phyloP scores from a whole-genome alignment of 768 basidiomycete genomes.

The Hericium rajendrae region DNA sequence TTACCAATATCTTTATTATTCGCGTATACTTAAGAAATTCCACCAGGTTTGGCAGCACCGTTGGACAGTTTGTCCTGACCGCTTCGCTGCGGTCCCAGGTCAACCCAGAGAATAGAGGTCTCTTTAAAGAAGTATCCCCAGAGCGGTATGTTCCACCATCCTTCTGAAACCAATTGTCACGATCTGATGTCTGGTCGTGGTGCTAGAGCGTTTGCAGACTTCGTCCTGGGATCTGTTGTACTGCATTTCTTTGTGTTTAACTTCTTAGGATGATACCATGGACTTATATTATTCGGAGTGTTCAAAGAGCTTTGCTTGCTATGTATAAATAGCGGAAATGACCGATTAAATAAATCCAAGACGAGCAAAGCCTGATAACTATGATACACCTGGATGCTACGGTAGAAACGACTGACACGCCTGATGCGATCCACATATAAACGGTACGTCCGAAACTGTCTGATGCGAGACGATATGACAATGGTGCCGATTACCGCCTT shows the following conservation, averaged over 20 bases:
- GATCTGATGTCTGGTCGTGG: not conserved
- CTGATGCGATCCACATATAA: too few relatives aligned
- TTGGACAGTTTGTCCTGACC: slow-evolving; percentile 94
- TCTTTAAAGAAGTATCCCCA: slow-evolving; percentile 88
- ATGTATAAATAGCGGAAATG: not conserved
- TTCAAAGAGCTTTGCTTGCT: not conserved
- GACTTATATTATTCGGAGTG: not conserved
- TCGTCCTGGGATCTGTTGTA: slow-evolving; percentile 88
- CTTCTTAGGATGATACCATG: slow-evolving; percentile 67
- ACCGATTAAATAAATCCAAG: not conserved
- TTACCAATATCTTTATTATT: not conserved
- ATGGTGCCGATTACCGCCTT: slow-evolving; percentile 17
- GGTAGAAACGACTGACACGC: not conserved
- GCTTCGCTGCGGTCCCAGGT: slow-evolving; percentile 90
- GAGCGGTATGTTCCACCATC: slow-evolving; percentile 59
- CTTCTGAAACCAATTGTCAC: not conserved
- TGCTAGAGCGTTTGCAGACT: slow-evolving; percentile 91
- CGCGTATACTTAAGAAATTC: not conserved
- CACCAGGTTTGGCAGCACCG: slow-evolving; percentile 77
- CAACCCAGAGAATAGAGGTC: slow-evolving; percentile 70
- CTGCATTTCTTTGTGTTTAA: slow-evolving; percentile 99
- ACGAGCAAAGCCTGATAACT: not conserved
- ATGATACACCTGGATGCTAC: not conserved
- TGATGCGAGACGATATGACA: too few relatives aligned
- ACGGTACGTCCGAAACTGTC: too few relatives aligned